A percentile compares a stretch with the other conserved stretches of the same genome.
Evolutionary conservation across 2,329 filamentous ascomycete species (phyloP).

Genomic region (Ascochyta rabiei): DNA sequence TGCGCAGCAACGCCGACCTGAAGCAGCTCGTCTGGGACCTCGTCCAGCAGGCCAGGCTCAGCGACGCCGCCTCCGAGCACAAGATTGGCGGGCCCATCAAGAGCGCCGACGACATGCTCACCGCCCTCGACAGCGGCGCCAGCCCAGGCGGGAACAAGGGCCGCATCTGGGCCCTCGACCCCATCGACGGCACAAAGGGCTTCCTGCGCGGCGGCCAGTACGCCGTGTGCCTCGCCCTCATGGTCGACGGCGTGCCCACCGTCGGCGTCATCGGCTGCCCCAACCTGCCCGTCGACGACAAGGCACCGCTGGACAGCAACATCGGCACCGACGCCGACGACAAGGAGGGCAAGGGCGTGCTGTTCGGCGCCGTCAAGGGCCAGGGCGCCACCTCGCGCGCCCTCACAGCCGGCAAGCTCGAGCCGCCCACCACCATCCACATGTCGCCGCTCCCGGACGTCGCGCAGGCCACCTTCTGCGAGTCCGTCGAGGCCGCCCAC

Average conservation of each 20-base stretch:
- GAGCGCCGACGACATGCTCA: constrained; percentile 67
- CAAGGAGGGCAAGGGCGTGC: constrained; percentile 77
- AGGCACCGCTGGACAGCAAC: constrained; percentile 70
- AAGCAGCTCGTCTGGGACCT: constrained; percentile 82
- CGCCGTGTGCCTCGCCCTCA: constrained; percentile 88
- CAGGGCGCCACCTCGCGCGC: constrained; percentile 82
- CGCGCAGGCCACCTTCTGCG: constrained; percentile 86
- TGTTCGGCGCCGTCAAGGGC: constrained; percentile 84
- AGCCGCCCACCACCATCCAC: constrained; percentile 66
- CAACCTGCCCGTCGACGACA: constrained; percentile 88
- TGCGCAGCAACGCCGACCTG: constrained; percentile 73
- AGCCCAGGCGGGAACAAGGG: constrained; percentile 74
- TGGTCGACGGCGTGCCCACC: constrained; percentile 92
- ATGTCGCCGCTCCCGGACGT: constrained; percentile 82
- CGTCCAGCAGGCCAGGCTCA: constrained; percentile 73
- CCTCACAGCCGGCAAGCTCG: constrained; percentile 63
- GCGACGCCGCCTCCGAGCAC: constrained; percentile 68
- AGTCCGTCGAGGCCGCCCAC: constrained; percentile 93
- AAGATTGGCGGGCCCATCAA: constrained; percentile 72
- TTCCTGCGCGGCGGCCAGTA: constrained; percentile 97
- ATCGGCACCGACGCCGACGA: constrained; percentile 77
- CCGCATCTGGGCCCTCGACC: constrained; percentile 94
- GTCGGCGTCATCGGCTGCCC: constrained; percentile 95
- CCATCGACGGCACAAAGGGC: constrained; percentile 97
- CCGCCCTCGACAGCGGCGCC: constrained; percentile 64